Evolutionary conservation across 2,329 filamentous ascomycete species (phyloP), one percentile per base, ranked within the genome.

Genomic region (Tolypocladium cylindrosporum): DNA sequence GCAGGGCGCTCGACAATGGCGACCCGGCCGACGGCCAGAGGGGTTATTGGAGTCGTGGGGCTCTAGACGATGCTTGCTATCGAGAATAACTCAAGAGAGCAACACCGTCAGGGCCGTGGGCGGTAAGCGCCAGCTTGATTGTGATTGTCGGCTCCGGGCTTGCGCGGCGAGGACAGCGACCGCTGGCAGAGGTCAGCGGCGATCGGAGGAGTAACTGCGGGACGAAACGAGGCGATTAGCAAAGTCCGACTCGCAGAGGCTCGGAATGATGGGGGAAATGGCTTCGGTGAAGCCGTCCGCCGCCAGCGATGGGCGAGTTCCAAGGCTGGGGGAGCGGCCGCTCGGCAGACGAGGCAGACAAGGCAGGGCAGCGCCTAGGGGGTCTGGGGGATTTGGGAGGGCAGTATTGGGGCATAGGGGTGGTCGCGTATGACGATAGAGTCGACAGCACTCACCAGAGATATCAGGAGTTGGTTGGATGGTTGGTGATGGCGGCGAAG

Each of bases 401-500:
- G 61, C 58, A 57, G 67, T 61, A 68, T 65, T 64, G 61, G 61
- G 63, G 62, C 61, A 59, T 60, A 60, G 61, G 59, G 57, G 62
- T 63, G 71, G 73, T 75, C 69, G 74, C 74, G 67, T 67, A 72
- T 60, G 65, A 62, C 58, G 61, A 68, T 62, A 66, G 65, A 67
- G 62, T 61, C 64, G 63, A 69, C 64, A 64, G 59, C 62, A 75
- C 74, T 75, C 63, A 75, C 73, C 67, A 70, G 67, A 67, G 67
- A 67, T 61, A 66, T 63, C 67, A 60, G 61, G 64, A 70, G 64
- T 63, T 65, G 64, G 59, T 65, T 69, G 68, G 55, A 62, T 65
- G 70, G 65, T 66, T 69, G 68, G 66, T 69, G 68, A 66, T 65
- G 70, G 68, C 62, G 66, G 66, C 63, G 60, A 67, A 68, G 66